Evolutionary conservation across 2,329 filamentous ascomycete genomes (phyloP), one percentile per base, ranked within the genome.

Genomic region (Clarireedia sp.): DNA sequence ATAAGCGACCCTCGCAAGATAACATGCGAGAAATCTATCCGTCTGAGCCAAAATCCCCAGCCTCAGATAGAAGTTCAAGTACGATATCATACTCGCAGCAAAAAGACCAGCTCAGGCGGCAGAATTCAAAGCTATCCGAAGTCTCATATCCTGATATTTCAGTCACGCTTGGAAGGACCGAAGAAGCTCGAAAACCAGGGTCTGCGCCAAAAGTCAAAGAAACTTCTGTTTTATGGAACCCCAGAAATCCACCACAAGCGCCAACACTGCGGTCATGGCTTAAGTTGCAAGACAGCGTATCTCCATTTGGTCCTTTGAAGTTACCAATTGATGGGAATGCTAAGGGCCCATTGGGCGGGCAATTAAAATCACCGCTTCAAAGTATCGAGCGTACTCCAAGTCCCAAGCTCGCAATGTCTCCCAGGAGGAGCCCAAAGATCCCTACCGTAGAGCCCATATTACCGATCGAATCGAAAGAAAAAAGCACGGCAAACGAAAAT

Each of bases 191-290:
- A 41, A 19, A 41, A 9, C 16, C 21, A 41, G 37, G 2, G 12
- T 16, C 37, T 5, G 3, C 36, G 17, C 26, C 10, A 5, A 23
- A 9, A 7, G 36, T 65, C 4, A 64, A 63, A 55, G 59, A 56
- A 33, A 66, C 64, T 36, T 57, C 61, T 3, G 53, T 65, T 19
- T 36, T 54, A 44, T 66, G 63, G 64, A 64, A 67, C 56, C 63
- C 64, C 10, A 53, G 41, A 9, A 60, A 63, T 23, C 66, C 63
- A 7, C 59, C 64, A 5, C 58, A 60, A 57, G 58, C 59, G 6
- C 65, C 65, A 26, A 59, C 56, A 3, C 43, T 68, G 16, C 51
- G 55, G 16, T 59, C 59, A 6, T 66, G 63, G 63, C 57, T 66
- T 3, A 62, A 60, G 41, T 6, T 36, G 24, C 65, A 66, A 57